phyloP scores from a whole-genome alignment of 108 stramenopile genomes.

The Nitzschia sp. region DNA sequence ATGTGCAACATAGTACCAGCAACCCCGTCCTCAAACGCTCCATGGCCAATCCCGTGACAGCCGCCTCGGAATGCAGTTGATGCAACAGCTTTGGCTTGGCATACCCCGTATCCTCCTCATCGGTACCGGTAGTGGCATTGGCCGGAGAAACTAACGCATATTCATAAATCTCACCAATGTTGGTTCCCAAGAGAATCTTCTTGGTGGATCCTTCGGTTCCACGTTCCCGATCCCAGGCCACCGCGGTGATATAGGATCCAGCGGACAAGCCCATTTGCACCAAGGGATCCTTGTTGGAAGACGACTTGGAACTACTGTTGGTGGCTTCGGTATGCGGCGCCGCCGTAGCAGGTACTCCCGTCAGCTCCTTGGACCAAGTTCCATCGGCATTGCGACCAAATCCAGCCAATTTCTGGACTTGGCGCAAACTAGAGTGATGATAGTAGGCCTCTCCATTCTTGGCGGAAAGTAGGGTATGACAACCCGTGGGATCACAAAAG shows the following conservation, averaged over 20 bases:
- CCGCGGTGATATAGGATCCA: conserved; percentile 78
- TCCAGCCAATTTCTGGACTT: conserved; percentile 55
- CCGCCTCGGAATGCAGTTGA: conserved; percentile 41
- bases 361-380: conserved; percentile 31
- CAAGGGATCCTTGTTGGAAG: conserved; percentile 7
- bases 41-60: conserved; percentile 56
- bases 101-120: conserved; percentile 26
- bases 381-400: conserved; percentile 78
- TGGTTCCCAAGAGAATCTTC: conserved; percentile 73
- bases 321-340: conserved; percentile 7
- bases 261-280: conserved; percentile 65
- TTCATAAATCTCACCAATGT: conserved; percentile 78
- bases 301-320: conserved; percentile 9
- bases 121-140: conserved; percentile 4
- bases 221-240: conserved; percentile 79
- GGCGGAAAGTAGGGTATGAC: conserved; percentile 73
- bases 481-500: conserved; percentile 83
- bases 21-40: conserved; percentile 59
- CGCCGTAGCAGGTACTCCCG: conserved; percentile 40
- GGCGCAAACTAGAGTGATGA: conserved; percentile 57
- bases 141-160: conserved; percentile 61
- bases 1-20: conserved; percentile 67
- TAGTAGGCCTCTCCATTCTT: conserved; percentile 82
- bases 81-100: conserved; percentile 29
- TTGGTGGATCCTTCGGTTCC: conserved; percentile 83